Percentiles rank a stretch among this genome's conserved stretches.
Conservation (phyloP, 352 stramenopile genomes). For the Peronospora tabacina region DNA sequence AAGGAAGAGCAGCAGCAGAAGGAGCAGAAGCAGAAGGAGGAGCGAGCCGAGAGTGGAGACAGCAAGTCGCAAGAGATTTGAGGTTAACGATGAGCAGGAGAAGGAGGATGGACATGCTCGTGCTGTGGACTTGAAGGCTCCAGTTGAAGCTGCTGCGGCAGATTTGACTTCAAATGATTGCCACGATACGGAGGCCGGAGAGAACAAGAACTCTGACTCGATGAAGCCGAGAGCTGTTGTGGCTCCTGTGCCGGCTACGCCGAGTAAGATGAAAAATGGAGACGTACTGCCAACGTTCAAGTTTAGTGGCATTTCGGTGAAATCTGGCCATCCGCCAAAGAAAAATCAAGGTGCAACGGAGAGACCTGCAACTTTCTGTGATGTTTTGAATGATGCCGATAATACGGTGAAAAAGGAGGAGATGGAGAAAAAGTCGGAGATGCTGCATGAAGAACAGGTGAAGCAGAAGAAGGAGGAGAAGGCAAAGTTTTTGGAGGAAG, state of each 20-base stretch:
- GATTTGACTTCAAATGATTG: not conserved
- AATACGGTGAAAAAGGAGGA: constrained; percentile 17
- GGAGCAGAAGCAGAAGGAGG: constrained; percentile 19
- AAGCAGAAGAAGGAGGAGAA: constrained; percentile 56
- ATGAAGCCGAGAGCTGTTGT: constrained; percentile 9
- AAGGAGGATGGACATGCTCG: not conserved
- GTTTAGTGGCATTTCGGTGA: constrained; percentile 65
- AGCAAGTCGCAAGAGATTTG: constrained; percentile 9
- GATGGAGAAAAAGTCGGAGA: constrained; percentile 31
- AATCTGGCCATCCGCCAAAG: constrained; percentile 21
- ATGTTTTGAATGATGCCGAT: constrained; percentile 13
- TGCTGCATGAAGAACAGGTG: constrained; percentile 44
- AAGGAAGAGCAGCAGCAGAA: constrained; percentile 18
- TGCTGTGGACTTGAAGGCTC: constrained; percentile 3
- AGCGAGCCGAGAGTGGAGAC: constrained; percentile 8
- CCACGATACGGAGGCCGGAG: not conserved
- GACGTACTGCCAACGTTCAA: constrained; percentile 45
- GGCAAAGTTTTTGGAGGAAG: constrained; percentile 57
- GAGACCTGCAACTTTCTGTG: constrained; percentile 20
- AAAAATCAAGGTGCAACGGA: constrained; percentile 16
- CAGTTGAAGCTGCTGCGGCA: not conserved
- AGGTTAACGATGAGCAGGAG: constrained; percentile 23
- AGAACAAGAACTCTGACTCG: not conserved
- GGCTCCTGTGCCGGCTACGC: constrained; percentile 12
- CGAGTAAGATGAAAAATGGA: constrained; percentile 7